Conservation (phyloP, 2,329 filamentous ascomycete genomes). For the Epichloe coenophiala region DNA sequence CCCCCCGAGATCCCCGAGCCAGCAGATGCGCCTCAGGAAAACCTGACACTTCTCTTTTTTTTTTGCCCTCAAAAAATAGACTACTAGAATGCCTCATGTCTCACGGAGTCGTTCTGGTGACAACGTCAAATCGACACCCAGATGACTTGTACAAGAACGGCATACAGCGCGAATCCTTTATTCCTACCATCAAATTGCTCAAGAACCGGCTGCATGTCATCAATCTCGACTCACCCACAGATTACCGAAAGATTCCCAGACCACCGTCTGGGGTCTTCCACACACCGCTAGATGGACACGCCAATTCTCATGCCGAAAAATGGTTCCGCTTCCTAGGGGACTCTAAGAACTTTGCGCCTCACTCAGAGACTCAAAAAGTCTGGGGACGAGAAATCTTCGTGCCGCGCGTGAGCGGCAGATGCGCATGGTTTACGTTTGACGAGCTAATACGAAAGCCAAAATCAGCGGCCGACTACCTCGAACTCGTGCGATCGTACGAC, state of each 20-base stretch:
- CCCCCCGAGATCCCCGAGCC: background rate
- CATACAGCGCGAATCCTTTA: slow-evolving; percentile 87
- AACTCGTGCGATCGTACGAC: slow-evolving; percentile 79
- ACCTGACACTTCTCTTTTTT: too few relatives aligned
- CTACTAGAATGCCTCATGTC: slow-evolving; percentile 86
- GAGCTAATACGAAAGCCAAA: slow-evolving; percentile 82
- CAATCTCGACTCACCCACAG: slow-evolving; percentile 87
- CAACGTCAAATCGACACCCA: slow-evolving; percentile 92
- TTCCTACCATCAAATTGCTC: slow-evolving; percentile 87
- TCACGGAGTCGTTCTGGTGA: slow-evolving; percentile 91
- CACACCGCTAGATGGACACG: slow-evolving; percentile 67
- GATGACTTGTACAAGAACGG: slow-evolving; percentile 97
- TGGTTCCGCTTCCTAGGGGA: slow-evolving; percentile 96
- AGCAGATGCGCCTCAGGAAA: too few relatives aligned
- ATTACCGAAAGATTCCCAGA: slow-evolving; percentile 93
- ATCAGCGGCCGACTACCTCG: slow-evolving; percentile 88
- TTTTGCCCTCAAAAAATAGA: slow-evolving; percentile 20
- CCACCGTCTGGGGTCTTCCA: slow-evolving; percentile 86
- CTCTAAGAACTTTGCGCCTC: slow-evolving; percentile 59
- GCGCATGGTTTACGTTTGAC: slow-evolving; percentile 84
- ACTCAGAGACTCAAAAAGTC: slow-evolving; percentile 65
- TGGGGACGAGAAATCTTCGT: slow-evolving; percentile 89
- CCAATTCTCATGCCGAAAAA: slow-evolving; percentile 70
- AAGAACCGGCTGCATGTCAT: slow-evolving; percentile 76
- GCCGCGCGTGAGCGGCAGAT: slow-evolving; percentile 73